These are phyloP conservation scores for Oehlia diaphana DNA, from an alignment of 192 early-diverging fungal species.

Conservation along the genomic window DNA sequence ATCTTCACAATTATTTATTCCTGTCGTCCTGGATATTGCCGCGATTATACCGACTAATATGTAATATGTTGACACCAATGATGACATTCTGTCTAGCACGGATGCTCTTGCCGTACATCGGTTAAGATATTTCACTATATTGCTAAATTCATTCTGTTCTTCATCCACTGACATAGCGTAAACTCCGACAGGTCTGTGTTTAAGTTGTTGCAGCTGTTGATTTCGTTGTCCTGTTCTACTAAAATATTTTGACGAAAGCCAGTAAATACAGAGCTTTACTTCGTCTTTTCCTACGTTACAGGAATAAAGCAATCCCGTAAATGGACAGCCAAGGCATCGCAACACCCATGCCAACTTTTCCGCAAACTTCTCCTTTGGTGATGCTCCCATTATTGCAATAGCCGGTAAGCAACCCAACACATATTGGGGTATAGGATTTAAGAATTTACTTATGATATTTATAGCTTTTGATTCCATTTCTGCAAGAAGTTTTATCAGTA, in stretches of 20 bases:
- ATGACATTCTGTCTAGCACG: background rate
- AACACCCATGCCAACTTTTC: background rate
- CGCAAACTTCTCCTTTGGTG: background rate
- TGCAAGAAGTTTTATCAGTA: too few species aligned
- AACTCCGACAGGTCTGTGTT: background rate
- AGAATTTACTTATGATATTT: background rate
- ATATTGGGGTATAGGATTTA: slow-evolving; percentile 11
- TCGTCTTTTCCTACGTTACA: background rate
- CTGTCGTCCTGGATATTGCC: background rate
- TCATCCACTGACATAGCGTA: background rate
- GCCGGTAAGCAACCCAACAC: slow-evolving; percentile 1
- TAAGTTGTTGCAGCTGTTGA: too few species aligned
- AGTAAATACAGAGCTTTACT: background rate
- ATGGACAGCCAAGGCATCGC: slow-evolving; percentile 2
- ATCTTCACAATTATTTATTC: background rate
- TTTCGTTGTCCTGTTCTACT: too few species aligned
- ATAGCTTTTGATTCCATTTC: too few species aligned
- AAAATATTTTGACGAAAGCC: background rate
- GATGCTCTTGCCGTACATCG: slow-evolving; percentile 9
- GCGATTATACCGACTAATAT: background rate
- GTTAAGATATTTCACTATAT: too few species aligned
- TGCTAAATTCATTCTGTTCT: background rate
- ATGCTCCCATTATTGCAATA: background rate
- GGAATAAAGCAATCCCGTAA: background rate
- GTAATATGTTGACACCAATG: background rate